These are phyloP conservation scores for Xylaria venustula DNA, from an alignment of 495 filamentous ascomycete genomes.

Conservation along the genomic window DNA sequence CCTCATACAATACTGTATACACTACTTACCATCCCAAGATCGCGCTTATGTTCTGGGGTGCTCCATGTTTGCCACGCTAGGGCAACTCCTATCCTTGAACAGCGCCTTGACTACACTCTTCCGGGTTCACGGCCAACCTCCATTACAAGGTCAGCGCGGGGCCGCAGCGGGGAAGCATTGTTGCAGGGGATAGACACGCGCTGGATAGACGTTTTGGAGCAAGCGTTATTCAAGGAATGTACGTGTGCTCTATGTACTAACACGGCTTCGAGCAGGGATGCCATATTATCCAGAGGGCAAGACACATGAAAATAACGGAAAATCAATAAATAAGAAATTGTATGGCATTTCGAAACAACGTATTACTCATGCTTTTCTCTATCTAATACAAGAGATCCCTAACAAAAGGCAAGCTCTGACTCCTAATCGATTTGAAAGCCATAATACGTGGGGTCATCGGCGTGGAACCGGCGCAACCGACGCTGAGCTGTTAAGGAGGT, in stretches of 20 bases:
- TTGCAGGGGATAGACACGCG: constrained; percentile 7
- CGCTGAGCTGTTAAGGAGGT: not conserved
- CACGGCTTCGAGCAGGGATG: constrained; percentile 7
- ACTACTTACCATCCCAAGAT: constrained; percentile 1
- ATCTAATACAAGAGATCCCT: no score
- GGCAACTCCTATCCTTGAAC: not conserved
- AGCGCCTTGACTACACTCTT: constrained; percentile 7
- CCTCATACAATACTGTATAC: not conserved
- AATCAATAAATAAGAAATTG: no score
- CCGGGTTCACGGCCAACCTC: constrained; percentile 12
- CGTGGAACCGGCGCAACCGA: not conserved
- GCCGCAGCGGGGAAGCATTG: constrained; percentile 14
- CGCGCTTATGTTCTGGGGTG: constrained; percentile 10
- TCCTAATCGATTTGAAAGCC: not conserved
- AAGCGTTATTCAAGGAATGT: constrained; percentile 3
- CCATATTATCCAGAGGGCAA: not conserved
- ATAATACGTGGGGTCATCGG: not conserved
- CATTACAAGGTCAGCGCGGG: constrained; percentile 14
- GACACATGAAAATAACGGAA: no score
- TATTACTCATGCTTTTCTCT: no score
- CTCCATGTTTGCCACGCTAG: constrained; percentile 11
- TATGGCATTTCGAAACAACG: no score
- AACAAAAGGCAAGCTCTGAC: not conserved
- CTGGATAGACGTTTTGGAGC: constrained; percentile 14
- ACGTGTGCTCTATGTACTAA: not conserved